Base-by-base conservation (phyloP, 805 yeast genomes). In the Kodamaea hsintzibuensis region DNA sequence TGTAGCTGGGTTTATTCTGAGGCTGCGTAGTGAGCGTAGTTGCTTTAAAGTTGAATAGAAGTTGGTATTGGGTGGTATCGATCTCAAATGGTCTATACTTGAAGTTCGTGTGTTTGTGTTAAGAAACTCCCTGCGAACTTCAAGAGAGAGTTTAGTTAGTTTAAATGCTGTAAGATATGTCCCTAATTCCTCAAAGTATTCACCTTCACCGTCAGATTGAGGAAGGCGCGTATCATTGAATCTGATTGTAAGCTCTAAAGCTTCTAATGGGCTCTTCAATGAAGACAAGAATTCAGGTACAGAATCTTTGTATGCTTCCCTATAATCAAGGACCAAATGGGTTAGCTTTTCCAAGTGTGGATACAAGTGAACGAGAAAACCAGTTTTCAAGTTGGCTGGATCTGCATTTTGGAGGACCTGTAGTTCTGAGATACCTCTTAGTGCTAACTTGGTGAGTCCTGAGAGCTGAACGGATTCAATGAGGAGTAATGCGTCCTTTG, bases 1-100 rank as follows among this genome's bases (percentile, higher is more conserved):
- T 48, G 69, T 61, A 1, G 74, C 70, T n/a, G 69, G 64, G 62
- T 77, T 79, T 13, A 82, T 49, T 38, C 85, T 65, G 3, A 82
- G 57, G 5, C 78, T 67, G 46, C 59, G 58, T 44, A 83, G 61
- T 0, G 60, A 47, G 0, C 60, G 57, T 52, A 71, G 65, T 1
- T 25, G 47, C 16, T 38, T 33, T 22, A 50, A 40, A 17, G 18
- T n/a, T 7, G 39, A 38, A 38, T 55, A 57, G 49, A 57, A 53
- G 3, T 17, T 37, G 2, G 58, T 55, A 14, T 46, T 16, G 3
- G 46, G 14, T 2, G 60, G 58, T 4, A 57, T 45, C 13, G 30
- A 7, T 7, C 38, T 39, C 22, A 55, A 44, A 9, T 47, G 47
- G 40, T 56, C 53, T 2, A 57, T 33, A 14, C 54, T 54, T 7